Evolutionary conservation across 768 basidiomycete species (phyloP).

Genomic region (Heimioporus sp.): DNA sequence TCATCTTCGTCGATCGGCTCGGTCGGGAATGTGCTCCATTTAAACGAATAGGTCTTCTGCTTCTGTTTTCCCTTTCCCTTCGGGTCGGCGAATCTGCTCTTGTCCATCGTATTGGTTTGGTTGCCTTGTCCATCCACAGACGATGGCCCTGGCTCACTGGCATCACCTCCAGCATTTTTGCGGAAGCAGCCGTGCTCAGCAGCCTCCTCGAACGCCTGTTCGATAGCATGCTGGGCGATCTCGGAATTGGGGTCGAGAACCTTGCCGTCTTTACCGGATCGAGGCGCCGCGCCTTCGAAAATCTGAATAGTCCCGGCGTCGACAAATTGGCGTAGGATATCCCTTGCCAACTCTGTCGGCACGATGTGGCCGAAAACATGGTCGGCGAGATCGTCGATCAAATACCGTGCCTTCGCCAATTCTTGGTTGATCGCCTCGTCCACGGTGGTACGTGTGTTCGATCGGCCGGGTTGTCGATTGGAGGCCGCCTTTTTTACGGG

Average conservation of each 20-base stretch:
- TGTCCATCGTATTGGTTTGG: neutral
- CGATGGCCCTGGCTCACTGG: neutral
- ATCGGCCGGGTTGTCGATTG: conserved; percentile 1
- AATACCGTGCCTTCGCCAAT: conserved; percentile 4
- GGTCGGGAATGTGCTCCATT: neutral
- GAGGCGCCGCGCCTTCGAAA: neutral
- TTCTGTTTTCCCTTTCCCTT: neutral
- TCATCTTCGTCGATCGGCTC: neutral
- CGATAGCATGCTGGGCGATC: neutral
- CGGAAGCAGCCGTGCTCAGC: neutral
- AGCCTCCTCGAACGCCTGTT: neutral
- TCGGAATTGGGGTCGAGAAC: neutral
- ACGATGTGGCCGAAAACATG: conserved; percentile 10
- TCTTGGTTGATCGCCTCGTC: conserved; percentile 3
- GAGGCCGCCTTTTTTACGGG: neutral
- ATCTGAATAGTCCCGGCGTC: neutral
- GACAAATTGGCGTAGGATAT: conserved; percentile 1
- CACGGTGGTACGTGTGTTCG: neutral
- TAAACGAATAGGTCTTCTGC: neutral
- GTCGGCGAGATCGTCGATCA: conserved; percentile 13
- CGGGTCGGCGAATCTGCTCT: neutral
- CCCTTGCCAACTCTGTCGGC: neutral
- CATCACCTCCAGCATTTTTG: neutral
- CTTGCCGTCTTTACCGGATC: neutral
- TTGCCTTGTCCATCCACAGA: neutral